Evolutionary conservation across 805 yeast species (phyloP).

Genomic region (Candida maris): DNA sequence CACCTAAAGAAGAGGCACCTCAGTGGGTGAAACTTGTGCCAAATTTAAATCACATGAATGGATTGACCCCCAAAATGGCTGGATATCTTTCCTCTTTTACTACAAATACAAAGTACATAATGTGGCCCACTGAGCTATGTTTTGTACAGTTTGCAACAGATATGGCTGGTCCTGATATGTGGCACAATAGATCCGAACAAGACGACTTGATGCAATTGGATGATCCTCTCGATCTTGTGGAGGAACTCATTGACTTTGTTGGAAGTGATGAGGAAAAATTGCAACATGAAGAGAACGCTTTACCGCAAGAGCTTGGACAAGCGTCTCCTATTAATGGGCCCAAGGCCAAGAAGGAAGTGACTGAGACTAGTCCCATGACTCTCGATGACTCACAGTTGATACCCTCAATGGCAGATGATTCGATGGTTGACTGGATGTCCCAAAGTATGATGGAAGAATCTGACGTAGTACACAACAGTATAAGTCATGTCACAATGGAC

Average conservation of each 20-base stretch:
- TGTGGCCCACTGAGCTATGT: slow-evolving; percentile 74
- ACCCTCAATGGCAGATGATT: not conserved
- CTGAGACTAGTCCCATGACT: not conserved
- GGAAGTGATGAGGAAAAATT: slow-evolving; percentile 12
- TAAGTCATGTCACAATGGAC: not conserved
- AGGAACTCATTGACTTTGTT: slow-evolving; percentile 25
- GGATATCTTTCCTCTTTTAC: slow-evolving; percentile 39
- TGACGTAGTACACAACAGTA: not conserved
- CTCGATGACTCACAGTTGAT: not conserved
- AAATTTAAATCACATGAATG: slow-evolving; percentile 62
- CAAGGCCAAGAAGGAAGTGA: slow-evolving; percentile 1
- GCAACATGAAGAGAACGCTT: not conserved
- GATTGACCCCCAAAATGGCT: slow-evolving; percentile 60
- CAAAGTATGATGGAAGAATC: slow-evolving; percentile 2
- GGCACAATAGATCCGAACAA: slow-evolving; percentile 1
- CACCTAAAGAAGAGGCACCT: slow-evolving; percentile 24
- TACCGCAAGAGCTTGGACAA: not conserved
- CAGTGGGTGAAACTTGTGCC: slow-evolving; percentile 70
- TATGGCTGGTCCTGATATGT: slow-evolving; percentile 8
- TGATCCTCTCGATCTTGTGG: slow-evolving; percentile 27
- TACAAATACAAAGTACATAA: slow-evolving; percentile 47
- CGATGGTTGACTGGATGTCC: slow-evolving; percentile 4
- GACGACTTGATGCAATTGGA: slow-evolving; percentile 10
- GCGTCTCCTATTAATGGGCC: slow-evolving; percentile 2
- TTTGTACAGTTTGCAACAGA: slow-evolving; percentile 44